Evolutionary conservation across 1,139 yeast species (phyloP), one percentile per base, ranked within the genome.

Genomic region (Lodderomyces orthopsilosis): DNA sequence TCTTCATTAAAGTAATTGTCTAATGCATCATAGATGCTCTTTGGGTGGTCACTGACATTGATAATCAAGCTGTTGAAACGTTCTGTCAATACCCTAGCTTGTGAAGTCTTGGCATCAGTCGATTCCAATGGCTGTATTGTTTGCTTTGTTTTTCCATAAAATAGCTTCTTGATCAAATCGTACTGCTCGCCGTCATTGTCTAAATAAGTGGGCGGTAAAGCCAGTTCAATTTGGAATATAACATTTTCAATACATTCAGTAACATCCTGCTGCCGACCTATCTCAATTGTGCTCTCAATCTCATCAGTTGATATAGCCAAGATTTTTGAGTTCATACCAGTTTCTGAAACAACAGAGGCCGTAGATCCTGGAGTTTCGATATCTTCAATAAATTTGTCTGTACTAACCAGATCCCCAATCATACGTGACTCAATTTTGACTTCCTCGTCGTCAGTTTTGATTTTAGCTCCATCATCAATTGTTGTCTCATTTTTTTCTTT

Each of bases 231-330:
- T 60, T 91, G 98, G 51, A 84, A 87, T n/a, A 91, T 72, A 4
- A 93, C 97, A 61, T 93, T 93, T 45, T 91, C 96, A 55, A 93
- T 90, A 63, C 98, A 91, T 60, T 93, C 98, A 0, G 97, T 89
- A 14, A 93, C 98, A 68, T 93, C 98, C 61, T 93, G 98, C 61
- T 93, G 98, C 52, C 95, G 75, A 2, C 96, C 96, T 49, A 87
- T 75, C 52, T 85, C 93, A 41, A 84, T 72, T 0, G 93, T 82
- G 51, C 83, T 78, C 46, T 80, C 88, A 62, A 84, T 75, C 55
- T 83, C 88, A 47, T 80, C 85, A 2, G 77, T 63, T 46, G 80
- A 75, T 8, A 84, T 82, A 32, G 70, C 65, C 33, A 70, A 52
- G 3, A 68, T 50, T 40, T 54, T 54, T 2, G 60, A 49, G 6